Evolutionary conservation across 208 protist genomes (phyloP), one percentile per base, ranked within the genome.

Genomic region (Crithidia brevicula): DNA sequence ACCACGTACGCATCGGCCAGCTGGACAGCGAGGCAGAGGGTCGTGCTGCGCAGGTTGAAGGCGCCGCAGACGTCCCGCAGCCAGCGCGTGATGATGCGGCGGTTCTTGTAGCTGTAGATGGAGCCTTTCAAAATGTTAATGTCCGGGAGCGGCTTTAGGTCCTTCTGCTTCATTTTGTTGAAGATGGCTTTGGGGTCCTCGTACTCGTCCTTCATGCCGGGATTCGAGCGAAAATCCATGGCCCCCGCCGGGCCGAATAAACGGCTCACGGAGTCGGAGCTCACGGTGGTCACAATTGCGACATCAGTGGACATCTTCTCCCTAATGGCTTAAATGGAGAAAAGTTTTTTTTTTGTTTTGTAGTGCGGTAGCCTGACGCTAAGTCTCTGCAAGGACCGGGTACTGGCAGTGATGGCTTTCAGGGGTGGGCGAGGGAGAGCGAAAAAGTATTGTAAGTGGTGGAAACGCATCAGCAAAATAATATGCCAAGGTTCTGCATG

Each of bases 31-130:
- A 95, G 78, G 53, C 85, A 89, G n/a, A 95, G 77, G 28, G 89
- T 95, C 15, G 85, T 89, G 46, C 72, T 90, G 58, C 88, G 89
- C 52, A 95, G 78, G 52, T 85, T 65, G 56, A 93, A 92, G 4
- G 83, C 85, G 23, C 73, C 68, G 50, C 86, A 95, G 16, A 93
- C 89, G 64, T 95, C 89, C 25, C 89, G 82, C 31, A 95, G 67
- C 87, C 89, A 95, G 15, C 78, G 70, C 15, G 86, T 88, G 68
- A 95, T 91, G 66, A 92, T 90, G 56, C 78, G 78, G 45, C 89
- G 80, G 64, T 95, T 95, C 46, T 91, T 92, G 67, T 81, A 90
- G 62, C 79, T 91, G 74, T 92, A 95, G 42, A 95, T 83, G 67
- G 83, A 78, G 49, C 79, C 75, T 47, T 93, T 91, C 18, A 95